Evolutionary conservation across 768 basidiomycete species (phyloP), one percentile per base, ranked within the genome.

Genomic region (Pleurotus djamor): DNA sequence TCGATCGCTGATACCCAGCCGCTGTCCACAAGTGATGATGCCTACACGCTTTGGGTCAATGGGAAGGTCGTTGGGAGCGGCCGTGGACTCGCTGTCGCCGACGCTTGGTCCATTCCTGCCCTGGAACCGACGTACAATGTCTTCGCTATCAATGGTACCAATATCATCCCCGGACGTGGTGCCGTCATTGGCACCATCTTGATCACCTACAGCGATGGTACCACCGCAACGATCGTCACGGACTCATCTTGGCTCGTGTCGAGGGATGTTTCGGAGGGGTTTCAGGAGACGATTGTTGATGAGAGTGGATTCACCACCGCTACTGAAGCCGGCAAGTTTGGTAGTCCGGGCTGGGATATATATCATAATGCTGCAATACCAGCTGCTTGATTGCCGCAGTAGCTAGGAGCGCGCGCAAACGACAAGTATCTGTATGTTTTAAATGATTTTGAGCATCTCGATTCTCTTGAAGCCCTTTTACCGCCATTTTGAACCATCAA

Each of bases 251-350:
- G 70, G 69, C 66, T 65, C 38, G 64, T 65, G 16, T 48, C 43
- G 13, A 17, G n/a, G 10, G 33, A 12, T 4, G 64, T 66, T 3
- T 68, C 71, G 1, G 54, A 62, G 3, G 72, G 71, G 2, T 76
- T 72, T 60, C 61, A 74, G 57, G 61, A 68, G 14, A 61, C 68
- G 4, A 67, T 61, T 1, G 71, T 66, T 36, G 68, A 75, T 54
- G 75, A 72, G 58, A 66, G 60, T 50, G 57, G 51, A 4, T 74
- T 73, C 73, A 55, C 59, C 4, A 58, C 68, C 35, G 72, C 71
- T 7, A 67, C 67, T 48, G 61, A 64, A 5, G 56, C 48, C 2
- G 57, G 44, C 9, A 32, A 21, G 5, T 57, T 17, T 17, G 55
- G 55, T 0, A 17, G 21, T 45, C 12, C 5, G 21, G 38, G 38